Conservation (phyloP, 768 basidiomycete genomes). For the Mycena albidolilacea region DNA sequence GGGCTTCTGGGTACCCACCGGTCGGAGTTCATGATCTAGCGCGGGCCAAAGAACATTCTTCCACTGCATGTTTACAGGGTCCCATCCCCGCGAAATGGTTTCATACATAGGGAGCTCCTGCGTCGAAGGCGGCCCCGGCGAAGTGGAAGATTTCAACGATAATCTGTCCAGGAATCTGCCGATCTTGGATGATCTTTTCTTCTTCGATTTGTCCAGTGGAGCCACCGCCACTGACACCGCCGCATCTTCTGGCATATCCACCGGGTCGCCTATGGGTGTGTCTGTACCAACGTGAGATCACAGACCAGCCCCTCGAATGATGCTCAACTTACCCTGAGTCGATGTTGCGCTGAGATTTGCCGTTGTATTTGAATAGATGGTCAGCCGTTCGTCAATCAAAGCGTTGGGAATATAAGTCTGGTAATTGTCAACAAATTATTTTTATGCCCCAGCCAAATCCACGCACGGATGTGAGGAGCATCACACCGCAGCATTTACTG, state of each 20-base stretch:
- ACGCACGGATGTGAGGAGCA: slow-evolving; percentile 13
- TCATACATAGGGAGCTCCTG: neutral
- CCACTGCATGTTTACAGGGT: slow-evolving; percentile 9
- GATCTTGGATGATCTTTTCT: neutral
- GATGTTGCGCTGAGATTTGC: neutral
- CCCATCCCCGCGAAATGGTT: slow-evolving; percentile 16
- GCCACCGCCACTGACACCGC: slow-evolving; percentile 9
- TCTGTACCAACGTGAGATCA: neutral
- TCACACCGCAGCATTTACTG: neutral
- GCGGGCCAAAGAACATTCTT: slow-evolving; percentile 13
- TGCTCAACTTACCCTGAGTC: neutral
- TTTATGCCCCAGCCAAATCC: neutral
- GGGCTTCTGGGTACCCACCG: neutral
- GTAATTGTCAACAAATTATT: neutral
- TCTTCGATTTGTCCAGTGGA: slow-evolving; percentile 3
- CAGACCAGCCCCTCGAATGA: neutral
- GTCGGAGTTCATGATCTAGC: slow-evolving; percentile 1
- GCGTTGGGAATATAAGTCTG: slow-evolving; percentile 25
- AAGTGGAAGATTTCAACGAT: neutral
- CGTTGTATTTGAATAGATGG: neutral
- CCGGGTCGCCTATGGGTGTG: neutral
- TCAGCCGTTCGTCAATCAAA: neutral
- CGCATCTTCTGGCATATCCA: neutral
- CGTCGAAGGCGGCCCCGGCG: neutral
- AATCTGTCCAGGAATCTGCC: neutral